A percentile compares a stretch with the other conserved stretches of the same genome.
These are phyloP conservation scores for Buddleja alternifolia DNA, from an alignment of 257 asterid genomes.

Conservation along the genomic window DNA sequence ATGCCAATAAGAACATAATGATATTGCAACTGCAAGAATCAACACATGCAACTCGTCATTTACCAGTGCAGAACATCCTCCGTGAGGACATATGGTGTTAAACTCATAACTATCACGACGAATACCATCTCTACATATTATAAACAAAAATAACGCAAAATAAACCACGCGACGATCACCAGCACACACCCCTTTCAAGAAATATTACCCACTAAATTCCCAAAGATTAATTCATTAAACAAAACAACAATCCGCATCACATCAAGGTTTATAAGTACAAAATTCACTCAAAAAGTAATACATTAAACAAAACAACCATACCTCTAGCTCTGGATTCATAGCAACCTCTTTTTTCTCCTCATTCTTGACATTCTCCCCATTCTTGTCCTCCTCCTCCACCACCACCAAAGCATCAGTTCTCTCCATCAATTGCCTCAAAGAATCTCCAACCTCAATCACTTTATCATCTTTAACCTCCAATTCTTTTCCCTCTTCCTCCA, in stretches of 20 bases:
- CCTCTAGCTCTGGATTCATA: conserved; percentile 36
- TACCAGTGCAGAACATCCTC: conserved; percentile 7
- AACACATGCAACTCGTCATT: not conserved
- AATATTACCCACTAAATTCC: not conserved
- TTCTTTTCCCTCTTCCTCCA: conserved; percentile 31
- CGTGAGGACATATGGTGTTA: not conserved
- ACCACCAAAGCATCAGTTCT: conserved; percentile 37
- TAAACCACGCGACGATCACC: not conserved
- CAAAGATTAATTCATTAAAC: not conserved
- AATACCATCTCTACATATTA: not conserved
- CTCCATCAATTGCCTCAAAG: conserved; percentile 35
- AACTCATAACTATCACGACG: not conserved
- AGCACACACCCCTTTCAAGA: not conserved
- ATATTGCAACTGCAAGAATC: conserved; percentile 10
- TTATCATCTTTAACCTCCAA: conserved; percentile 16
- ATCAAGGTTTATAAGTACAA: not conserved
- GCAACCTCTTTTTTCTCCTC: conserved; percentile 31
- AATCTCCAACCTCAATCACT: conserved; percentile 28
- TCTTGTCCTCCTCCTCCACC: conserved; percentile 38
- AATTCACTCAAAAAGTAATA: not conserved
- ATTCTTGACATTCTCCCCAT: conserved; percentile 28
- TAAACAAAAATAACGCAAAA: not conserved
- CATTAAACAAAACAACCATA: conserved; percentile 6
- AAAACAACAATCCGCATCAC: conserved; percentile 27
- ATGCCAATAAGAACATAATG: not conserved